Conservation (phyloP, 2,329 filamentous ascomycete species). For the Rhynchosporium graminicola region DNA sequence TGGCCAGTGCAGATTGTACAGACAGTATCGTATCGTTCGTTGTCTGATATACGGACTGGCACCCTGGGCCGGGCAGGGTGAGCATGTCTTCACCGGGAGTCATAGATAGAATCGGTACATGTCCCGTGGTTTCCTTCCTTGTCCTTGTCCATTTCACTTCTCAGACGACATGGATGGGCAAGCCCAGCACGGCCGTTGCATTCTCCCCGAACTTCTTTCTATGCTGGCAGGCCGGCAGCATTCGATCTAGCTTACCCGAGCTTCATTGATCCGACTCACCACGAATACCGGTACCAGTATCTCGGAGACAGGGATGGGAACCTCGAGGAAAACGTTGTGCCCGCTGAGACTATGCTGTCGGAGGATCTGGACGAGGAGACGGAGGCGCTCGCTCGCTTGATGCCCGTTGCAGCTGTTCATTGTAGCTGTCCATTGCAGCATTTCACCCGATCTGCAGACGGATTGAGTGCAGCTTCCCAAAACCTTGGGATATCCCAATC, state of each 20-base stretch:
- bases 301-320: too few species aligned
- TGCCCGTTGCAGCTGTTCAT: neutral
- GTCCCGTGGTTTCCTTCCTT: conserved; percentile 13
- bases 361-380: neutral
- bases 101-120: conserved; percentile 11
- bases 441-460: conserved; percentile 4
- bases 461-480: conserved; percentile 11
- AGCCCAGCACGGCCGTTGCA: conserved; percentile 3
- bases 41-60: neutral
- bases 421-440: conserved; percentile 3
- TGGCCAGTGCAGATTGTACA: too few species aligned
- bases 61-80: conserved; percentile 12
- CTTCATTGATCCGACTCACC: neutral
- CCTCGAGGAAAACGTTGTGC: neutral
- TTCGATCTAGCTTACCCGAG: neutral
- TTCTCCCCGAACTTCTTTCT: neutral
- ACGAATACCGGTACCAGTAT: too few species aligned
- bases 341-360: neutral
- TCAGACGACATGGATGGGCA: conserved; percentile 10
- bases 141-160: conserved; percentile 8
- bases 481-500: conserved; percentile 5
- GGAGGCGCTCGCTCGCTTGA: neutral
- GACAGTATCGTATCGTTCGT: too few species aligned
- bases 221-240: neutral
- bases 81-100: conserved; percentile 1